Conservation (phyloP, 352 stramenopile species). For the Elongisporangium prolatum region DNA sequence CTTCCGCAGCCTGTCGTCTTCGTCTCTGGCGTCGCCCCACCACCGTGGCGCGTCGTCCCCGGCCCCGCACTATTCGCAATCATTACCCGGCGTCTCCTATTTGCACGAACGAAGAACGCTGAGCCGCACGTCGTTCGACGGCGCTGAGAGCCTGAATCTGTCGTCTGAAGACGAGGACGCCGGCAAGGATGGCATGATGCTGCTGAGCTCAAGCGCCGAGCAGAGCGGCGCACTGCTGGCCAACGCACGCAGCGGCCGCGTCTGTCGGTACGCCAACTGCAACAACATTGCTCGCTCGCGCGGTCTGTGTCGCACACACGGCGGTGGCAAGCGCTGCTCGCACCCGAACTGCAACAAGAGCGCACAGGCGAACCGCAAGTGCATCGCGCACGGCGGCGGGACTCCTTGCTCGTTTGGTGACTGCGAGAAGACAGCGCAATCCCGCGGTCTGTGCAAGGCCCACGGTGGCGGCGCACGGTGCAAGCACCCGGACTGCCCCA, state of each 20-base stretch:
- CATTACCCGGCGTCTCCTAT: constrained; percentile 57
- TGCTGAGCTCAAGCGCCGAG: constrained; percentile 69
- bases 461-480: constrained; percentile 78
- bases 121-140: constrained; percentile 64
- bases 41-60: constrained; percentile 20
- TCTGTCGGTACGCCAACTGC: constrained; percentile 80
- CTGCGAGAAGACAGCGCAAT: constrained; percentile 86
- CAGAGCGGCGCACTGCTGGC: constrained; percentile 17
- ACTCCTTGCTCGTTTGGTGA: constrained; percentile 83
- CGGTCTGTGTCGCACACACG: constrained; percentile 70
- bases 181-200: constrained; percentile 35
- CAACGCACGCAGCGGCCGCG: constrained; percentile 48
- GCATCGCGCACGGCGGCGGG: constrained; percentile 79
- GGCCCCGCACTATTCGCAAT: constrained; percentile 59
- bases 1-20: constrained; percentile 26
- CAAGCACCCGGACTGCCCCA: constrained; percentile 82
- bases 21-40: constrained; percentile 33
- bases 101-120: constrained; percentile 38
- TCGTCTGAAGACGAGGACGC: constrained; percentile 71
- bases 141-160: constrained; percentile 48
- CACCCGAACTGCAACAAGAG: constrained; percentile 84
- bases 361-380: constrained; percentile 86
- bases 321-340: constrained; percentile 75
- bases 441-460: constrained; percentile 76
- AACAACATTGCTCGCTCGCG: constrained; percentile 83